A percentile compares a stretch with the other conserved stretches of the same genome.
These are phyloP conservation scores for Suillus subalutaceus DNA, from an alignment of 768 basidiomycete genomes.

Conservation along the genomic window DNA sequence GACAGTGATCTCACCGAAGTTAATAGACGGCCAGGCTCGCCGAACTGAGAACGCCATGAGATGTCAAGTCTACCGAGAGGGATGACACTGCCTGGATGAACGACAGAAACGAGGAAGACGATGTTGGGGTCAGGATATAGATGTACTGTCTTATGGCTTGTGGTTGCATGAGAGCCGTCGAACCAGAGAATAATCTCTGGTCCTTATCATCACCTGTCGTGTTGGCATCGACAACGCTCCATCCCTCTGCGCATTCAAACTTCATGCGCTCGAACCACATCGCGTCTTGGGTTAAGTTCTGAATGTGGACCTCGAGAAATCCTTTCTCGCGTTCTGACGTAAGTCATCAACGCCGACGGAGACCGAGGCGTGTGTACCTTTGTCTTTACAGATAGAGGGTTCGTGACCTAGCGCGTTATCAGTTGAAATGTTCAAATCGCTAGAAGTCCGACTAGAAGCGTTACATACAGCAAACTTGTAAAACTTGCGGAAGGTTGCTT, in stretches of 20 bases:
- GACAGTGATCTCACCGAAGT: conserved; percentile 60
- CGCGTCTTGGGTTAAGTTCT: conserved; percentile 79
- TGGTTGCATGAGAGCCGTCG: conserved; percentile 75
- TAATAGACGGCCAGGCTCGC: conserved; percentile 83
- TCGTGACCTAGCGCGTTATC: conserved; percentile 66
- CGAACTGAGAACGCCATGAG: conserved; percentile 82
- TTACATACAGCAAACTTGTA: conserved; percentile 81
- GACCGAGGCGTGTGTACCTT: conserved; percentile 83
- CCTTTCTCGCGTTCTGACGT: conserved; percentile 73
- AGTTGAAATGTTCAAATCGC: neutral
- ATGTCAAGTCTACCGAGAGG: conserved; percentile 89
- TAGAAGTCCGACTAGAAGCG: neutral
- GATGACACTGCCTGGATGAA: conserved; percentile 65
- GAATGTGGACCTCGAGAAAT: conserved; percentile 91
- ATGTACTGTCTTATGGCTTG: conserved; percentile 88
- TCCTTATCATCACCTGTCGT: conserved; percentile 27
- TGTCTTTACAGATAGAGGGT: conserved; percentile 93
- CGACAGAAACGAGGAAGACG: conserved; percentile 43
- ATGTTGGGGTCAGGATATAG: conserved; percentile 70
- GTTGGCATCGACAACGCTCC: conserved; percentile 63
- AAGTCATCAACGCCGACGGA: conserved; percentile 69
- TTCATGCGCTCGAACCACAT: conserved; percentile 82
- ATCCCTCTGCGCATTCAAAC: conserved; percentile 72
- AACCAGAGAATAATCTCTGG: conserved; percentile 56
- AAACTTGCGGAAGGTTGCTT: conserved; percentile 68